Evolutionary conservation across 129 eudicot genomes (phyloP).

Genomic region (Artemisia annua): DNA sequence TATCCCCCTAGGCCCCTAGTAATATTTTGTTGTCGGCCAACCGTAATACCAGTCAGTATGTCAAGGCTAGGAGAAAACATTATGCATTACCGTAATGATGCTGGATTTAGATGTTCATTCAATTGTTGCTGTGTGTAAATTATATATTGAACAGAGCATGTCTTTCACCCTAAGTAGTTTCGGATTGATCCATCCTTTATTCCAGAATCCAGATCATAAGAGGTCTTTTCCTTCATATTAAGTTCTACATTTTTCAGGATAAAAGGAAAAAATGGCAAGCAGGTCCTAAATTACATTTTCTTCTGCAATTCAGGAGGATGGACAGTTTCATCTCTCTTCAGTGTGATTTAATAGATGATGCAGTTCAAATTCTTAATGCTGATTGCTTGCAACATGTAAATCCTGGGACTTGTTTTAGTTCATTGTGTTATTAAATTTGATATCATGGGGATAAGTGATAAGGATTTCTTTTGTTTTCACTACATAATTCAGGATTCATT

Average conservation of each 20-base stretch:
- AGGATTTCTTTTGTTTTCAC: constrained; percentile 6
- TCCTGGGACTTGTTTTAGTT: constrained; percentile 49
- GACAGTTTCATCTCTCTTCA: constrained; percentile 90
- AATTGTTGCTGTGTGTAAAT: no score
- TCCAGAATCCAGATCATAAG: not conserved
- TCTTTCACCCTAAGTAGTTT: not conserved
- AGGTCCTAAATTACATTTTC: constrained; percentile 48
- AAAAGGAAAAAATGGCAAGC: constrained; percentile 44
- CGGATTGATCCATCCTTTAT: not conserved
- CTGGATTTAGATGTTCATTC: no score
- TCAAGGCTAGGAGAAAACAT: no score
- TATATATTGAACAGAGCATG: no score
- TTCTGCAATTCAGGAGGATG: constrained; percentile 87
- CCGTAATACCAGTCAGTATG: no score
- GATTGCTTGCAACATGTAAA: constrained; percentile 89
- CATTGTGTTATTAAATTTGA: not conserved
- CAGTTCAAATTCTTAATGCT: constrained; percentile 81
- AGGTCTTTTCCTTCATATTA: constrained; percentile 9
- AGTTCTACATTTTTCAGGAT: constrained; percentile 34
- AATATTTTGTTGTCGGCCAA: no score
- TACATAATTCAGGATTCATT: constrained; percentile 1
- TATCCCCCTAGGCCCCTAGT: no score
- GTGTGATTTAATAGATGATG: constrained; percentile 75
- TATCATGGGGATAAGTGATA: not conserved
- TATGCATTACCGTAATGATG: no score